Evolutionary conservation across 2,329 filamentous ascomycete genomes (phyloP).

Genomic region (Hyphodiscus sp.): DNA sequence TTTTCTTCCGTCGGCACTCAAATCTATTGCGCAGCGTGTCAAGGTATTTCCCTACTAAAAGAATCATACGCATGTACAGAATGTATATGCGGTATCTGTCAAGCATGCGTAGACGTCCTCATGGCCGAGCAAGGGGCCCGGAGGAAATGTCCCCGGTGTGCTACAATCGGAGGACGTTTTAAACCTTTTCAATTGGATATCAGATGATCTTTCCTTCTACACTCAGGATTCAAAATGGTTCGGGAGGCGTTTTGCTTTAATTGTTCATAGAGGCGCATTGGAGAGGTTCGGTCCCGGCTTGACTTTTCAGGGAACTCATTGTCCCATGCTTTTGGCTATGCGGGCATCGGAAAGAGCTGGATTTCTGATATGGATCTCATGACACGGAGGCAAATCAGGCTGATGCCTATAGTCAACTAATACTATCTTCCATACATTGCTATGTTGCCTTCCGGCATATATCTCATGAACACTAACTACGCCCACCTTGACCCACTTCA

Average conservation of each 20-base stretch:
- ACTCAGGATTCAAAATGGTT: background rate
- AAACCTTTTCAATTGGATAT: constrained; percentile 84
- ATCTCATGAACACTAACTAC: too few relatives aligned
- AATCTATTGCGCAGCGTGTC: constrained; percentile 88
- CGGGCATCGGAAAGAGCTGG: background rate
- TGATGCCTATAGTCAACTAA: background rate
- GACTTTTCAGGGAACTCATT: background rate
- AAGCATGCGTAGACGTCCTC: constrained; percentile 76
- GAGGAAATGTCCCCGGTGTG: constrained; percentile 72
- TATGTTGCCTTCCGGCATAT: background rate
- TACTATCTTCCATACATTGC: background rate
- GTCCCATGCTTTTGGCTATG: background rate
- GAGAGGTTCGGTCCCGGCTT: background rate
- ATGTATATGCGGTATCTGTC: constrained; percentile 90
- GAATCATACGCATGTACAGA: constrained; percentile 93
- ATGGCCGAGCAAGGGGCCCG: constrained; percentile 69
- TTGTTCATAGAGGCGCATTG: constrained; percentile 8
- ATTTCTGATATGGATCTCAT: background rate
- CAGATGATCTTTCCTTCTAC: constrained; percentile 38
- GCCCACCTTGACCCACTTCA: too few relatives aligned
- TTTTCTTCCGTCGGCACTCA: constrained; percentile 72
- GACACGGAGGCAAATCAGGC: background rate
- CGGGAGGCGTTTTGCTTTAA: background rate
- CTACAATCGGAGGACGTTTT: constrained; percentile 71
- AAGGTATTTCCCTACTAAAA: constrained; percentile 66